Evolutionary conservation across 2,329 filamentous ascomycete genomes (phyloP).

Genomic region (Paecilomyces sp.): DNA sequence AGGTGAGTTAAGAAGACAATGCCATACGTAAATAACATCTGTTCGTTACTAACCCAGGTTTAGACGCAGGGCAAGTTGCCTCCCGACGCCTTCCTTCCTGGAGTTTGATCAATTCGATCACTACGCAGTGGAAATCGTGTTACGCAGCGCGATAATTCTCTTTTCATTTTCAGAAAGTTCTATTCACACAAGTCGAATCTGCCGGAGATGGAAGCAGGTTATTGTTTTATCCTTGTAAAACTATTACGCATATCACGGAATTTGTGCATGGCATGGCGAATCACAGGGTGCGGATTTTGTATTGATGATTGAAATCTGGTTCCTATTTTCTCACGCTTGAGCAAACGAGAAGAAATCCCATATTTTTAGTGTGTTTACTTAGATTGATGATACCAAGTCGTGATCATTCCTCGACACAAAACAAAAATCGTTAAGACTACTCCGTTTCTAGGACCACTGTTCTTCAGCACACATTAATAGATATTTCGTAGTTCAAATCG

Average conservation of each 20-base stretch:
- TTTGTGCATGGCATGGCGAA: neutral
- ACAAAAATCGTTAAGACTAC: neutral
- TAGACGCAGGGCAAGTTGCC: slow-evolving; percentile 39
- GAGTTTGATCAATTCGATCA: neutral
- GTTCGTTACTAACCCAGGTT: slow-evolving; percentile 13
- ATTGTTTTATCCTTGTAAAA: neutral
- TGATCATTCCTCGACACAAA: neutral
- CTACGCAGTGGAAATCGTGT: neutral
- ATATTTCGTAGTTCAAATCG: neutral
- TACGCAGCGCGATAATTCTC: neutral
- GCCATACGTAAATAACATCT: neutral
- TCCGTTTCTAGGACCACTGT: neutral
- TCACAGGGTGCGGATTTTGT: neutral
- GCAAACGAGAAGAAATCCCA: neutral
- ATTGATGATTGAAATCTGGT: neutral
- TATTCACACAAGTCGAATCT: neutral
- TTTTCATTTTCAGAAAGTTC: neutral
- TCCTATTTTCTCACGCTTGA: neutral
- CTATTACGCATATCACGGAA: neutral
- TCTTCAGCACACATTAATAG: neutral
- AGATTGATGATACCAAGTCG: neutral
- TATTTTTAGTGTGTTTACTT: neutral
- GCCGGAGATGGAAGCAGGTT: neutral
- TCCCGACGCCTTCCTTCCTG: slow-evolving; percentile 40
- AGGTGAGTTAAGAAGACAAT: slow-evolving; percentile 45